phyloP scores from a whole-genome alignment of 192 early-diverging fungal genomes.

The Gamsiella multidivaricata region DNA sequence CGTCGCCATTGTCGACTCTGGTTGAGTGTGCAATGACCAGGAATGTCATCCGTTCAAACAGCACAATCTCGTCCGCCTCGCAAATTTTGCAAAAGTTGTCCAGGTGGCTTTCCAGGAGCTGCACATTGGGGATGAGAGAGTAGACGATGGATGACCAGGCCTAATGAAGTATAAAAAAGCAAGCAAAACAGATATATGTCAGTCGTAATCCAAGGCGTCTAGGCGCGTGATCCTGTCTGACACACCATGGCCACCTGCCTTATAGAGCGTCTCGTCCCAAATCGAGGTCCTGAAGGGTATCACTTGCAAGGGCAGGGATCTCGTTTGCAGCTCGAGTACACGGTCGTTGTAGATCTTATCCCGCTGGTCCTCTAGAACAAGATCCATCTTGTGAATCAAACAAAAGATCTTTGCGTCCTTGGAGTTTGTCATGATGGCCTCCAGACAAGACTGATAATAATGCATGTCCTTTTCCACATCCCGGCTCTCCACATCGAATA shows the following conservation, averaged over 20 bases:
- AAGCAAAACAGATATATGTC: conserved; percentile 56
- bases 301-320: conserved; percentile 76
- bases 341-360: conserved; percentile 79
- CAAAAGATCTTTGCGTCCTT: conserved; percentile 95
- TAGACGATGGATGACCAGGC: conserved; percentile 99
- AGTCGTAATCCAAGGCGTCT: conserved; percentile 20
- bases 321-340: conserved; percentile 70
- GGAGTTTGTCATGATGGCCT: conserved; percentile 83
- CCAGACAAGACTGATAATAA: conserved; percentile 90
- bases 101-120: conserved; percentile 80
- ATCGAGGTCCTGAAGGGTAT: conserved; percentile 86
- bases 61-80: conserved; percentile 93
- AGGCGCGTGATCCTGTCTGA: too few species aligned
- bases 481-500: conserved; percentile 95
- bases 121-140: conserved; percentile 94
- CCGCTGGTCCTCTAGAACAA: conserved; percentile 80
- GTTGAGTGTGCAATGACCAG: conserved; percentile 90
- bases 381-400: conserved; percentile 98
- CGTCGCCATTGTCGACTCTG: conserved; percentile 67
- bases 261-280: conserved; percentile 94
- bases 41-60: conserved; percentile 97
- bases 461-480: conserved; percentile 92
- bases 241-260: too few species aligned
- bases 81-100: conserved; percentile 82
- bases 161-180: conserved; percentile 50